Evolutionary conservation across 2,329 filamentous ascomycete species (phyloP).

Genomic region (Bipolaris victoriae): DNA sequence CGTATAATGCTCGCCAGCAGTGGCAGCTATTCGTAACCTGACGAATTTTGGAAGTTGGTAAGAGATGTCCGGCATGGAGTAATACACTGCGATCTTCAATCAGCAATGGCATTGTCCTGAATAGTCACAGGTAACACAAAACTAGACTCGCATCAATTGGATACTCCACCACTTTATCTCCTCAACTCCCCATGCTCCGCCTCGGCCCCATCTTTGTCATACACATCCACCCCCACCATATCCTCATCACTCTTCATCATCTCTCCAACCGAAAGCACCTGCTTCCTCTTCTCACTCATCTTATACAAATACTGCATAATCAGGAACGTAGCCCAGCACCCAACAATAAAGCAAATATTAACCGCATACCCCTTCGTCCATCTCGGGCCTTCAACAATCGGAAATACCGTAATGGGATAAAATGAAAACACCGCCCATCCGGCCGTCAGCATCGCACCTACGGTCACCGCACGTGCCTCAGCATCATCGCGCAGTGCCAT

Average conservation of each 20-base stretch:
- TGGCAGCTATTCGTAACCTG: too few species aligned
- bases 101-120: too few species aligned
- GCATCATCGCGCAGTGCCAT: conserved; percentile 51
- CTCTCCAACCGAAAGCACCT: conserved; percentile 15
- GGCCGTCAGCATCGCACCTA: conserved; percentile 54
- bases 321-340: conserved; percentile 54
- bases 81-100: too few species aligned
- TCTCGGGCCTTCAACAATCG: conserved; percentile 48
- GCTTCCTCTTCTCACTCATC: conserved; percentile 37
- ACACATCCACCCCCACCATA: conserved; percentile 23
- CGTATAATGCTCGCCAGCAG: too few species aligned
- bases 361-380: conserved; percentile 60
- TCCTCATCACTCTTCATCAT: conserved; percentile 38
- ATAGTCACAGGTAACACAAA: too few species aligned
- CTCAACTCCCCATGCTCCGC: conserved; percentile 31
- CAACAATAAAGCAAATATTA: conserved; percentile 54
- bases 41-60: too few species aligned
- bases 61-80: too few species aligned
- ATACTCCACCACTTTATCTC: conserved; percentile 8
- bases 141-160: neutral
- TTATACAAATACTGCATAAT: conserved; percentile 48
- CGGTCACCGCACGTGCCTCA: conserved; percentile 58
- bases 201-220: conserved; percentile 27
- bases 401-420: conserved; percentile 46
- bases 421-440: conserved; percentile 47